Evolutionary conservation across 805 yeast genomes (phyloP).

Genomic region (Candida corydali): DNA sequence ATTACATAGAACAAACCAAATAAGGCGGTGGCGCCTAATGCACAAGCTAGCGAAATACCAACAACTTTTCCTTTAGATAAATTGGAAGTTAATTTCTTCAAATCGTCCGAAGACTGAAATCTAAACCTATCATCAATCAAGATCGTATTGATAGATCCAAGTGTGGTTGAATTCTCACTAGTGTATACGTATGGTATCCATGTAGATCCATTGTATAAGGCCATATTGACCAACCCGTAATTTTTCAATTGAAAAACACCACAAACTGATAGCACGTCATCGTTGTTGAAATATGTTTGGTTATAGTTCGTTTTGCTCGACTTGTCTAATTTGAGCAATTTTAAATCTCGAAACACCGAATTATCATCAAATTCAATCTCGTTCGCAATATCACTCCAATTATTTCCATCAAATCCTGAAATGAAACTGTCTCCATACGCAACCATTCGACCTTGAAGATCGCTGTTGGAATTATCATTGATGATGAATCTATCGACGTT

Average conservation of each 20-base stretch:
- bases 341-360: slow-evolving; percentile 41
- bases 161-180: slow-evolving; percentile 11
- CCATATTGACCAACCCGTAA: slow-evolving; percentile 58
- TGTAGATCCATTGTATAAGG: slow-evolving; percentile 56
- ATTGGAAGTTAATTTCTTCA: slow-evolving; percentile 13
- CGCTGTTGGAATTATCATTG: slow-evolving; percentile 33
- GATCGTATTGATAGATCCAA: slow-evolving; percentile 28
- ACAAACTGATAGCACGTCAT: slow-evolving; percentile 48
- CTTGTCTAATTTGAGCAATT: slow-evolving; percentile 33
- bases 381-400: slow-evolving; percentile 44
- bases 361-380: slow-evolving; percentile 25
- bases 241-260: slow-evolving; percentile 49
- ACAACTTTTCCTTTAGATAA: slow-evolving; percentile 40
- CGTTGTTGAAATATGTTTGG: slow-evolving; percentile 38
- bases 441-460: slow-evolving; percentile 34
- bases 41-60: slow-evolving; percentile 44
- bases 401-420: slow-evolving; percentile 42
- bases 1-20: slow-evolving; percentile 38
- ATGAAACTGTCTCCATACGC: slow-evolving; percentile 34
- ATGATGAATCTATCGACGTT: slow-evolving; percentile 40
- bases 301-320: slow-evolving; percentile 25
- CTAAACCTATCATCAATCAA: slow-evolving; percentile 31
- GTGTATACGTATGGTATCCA: slow-evolving; percentile 69
- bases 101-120: slow-evolving; percentile 33
- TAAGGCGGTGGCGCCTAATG: slow-evolving; percentile 38